Conservation (phyloP, 1,139 yeast genomes). For the Hansenula sp. region DNA sequence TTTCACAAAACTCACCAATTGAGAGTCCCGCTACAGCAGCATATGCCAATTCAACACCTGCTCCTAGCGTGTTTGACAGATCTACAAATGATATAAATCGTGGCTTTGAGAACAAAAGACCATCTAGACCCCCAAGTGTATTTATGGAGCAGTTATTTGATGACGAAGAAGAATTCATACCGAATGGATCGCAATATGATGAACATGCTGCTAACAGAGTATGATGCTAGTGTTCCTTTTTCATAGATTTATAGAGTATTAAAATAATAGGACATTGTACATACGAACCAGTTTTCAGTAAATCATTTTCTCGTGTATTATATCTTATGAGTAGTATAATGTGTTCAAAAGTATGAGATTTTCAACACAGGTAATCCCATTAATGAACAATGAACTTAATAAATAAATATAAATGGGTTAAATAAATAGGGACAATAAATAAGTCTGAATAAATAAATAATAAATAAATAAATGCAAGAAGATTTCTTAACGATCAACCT, state of each 20-base stretch:
- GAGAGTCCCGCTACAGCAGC: conserved; percentile 15
- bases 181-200: too few relatives aligned
- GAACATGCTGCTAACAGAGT: too few relatives aligned
- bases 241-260: not conserved
- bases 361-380: too few relatives aligned
- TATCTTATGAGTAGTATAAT: not conserved
- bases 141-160: conserved; percentile 25
- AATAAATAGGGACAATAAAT: conserved; percentile 5
- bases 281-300: not conserved
- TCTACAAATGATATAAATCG: not conserved
- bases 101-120: conserved; percentile 2
- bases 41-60: not conserved
- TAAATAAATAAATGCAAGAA: conserved; percentile 7
- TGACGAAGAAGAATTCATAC: conserved; percentile 6
- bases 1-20: conserved; percentile 15
- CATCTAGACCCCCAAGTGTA: conserved; percentile 26
- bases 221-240: not conserved
- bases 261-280: not conserved
- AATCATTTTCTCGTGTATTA: not conserved
- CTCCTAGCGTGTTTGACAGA: not conserved
- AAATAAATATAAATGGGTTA: conserved; percentile 5
- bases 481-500: conserved; percentile 81
- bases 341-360: not conserved
- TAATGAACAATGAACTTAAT: not conserved
- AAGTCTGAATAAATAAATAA: conserved; percentile 6